Percentiles rank a stretch among this genome's conserved stretches.
phyloP scores from a whole-genome alignment of 1,284 basidiomycete species.

The Trametes versicolor region DNA sequence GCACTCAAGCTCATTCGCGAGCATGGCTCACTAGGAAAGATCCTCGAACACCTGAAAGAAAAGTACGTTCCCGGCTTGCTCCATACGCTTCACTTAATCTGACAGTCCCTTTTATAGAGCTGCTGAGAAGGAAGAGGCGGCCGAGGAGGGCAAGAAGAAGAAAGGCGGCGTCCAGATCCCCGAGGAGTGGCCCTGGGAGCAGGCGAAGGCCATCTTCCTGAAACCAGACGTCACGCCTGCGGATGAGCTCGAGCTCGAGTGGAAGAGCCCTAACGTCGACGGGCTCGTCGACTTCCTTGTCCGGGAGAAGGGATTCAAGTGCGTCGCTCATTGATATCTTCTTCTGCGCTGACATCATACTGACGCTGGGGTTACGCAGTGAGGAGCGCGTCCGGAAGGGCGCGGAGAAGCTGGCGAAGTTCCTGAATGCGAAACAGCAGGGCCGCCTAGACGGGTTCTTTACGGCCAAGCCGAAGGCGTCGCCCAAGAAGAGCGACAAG shows the following conservation, averaged over 20 bases:
- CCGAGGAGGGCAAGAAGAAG: conserved; percentile 58
- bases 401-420: conserved; percentile 92
- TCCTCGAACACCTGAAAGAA: conserved; percentile 85
- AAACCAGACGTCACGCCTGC: conserved; percentile 91
- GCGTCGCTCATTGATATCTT: conserved; percentile 26
- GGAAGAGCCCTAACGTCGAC: conserved; percentile 94
- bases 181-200: conserved; percentile 96
- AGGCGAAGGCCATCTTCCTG: conserved; percentile 91
- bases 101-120: conserved; percentile 35
- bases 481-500: conserved; percentile 55
- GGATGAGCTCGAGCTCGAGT: conserved; percentile 93
- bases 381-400: conserved; percentile 98
- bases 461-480: conserved; percentile 67
- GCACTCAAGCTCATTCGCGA: conserved; percentile 95
- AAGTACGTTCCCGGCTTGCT: conserved; percentile 60
- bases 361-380: conserved; percentile 52
- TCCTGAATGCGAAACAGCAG: conserved; percentile 93
- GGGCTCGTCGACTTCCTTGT: conserved; percentile 96
- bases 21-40: conserved; percentile 80
- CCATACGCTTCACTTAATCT: neutral
- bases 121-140: conserved; percentile 67
- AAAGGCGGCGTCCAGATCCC: conserved; percentile 85
- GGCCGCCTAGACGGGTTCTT: conserved; percentile 98
- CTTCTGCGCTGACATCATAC: conserved; percentile 12
- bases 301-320: conserved; percentile 98